Evolutionary conservation across 371 early-diverging fungal species (phyloP).

Genomic region (Entomophthora muscae): DNA sequence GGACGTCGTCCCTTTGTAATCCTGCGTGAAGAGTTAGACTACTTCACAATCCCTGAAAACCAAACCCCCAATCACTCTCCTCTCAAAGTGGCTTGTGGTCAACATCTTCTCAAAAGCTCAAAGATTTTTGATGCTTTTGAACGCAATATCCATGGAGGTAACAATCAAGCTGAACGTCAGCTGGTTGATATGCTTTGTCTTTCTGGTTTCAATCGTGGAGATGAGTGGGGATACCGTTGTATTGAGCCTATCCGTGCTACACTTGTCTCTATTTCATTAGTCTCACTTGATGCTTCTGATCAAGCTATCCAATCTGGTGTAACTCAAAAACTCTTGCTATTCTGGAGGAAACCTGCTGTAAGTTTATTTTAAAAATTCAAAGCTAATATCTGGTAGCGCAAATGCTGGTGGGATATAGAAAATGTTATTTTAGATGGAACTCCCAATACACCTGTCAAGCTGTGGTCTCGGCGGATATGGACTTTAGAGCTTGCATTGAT

Average conservation of each 20-base stretch:
- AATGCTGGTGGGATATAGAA: slow-evolving; percentile 77
- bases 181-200: slow-evolving; percentile 75
- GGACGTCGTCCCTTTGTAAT: slow-evolving; percentile 34
- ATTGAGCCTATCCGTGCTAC: slow-evolving; percentile 46
- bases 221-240: slow-evolving; percentile 59
- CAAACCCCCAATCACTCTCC: slow-evolving; percentile 17
- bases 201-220: slow-evolving; percentile 53
- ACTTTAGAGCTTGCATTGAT: slow-evolving; percentile 62
- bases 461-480: slow-evolving; percentile 76
- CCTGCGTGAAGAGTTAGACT: slow-evolving; percentile 39
- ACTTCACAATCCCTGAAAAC: slow-evolving; percentile 29
- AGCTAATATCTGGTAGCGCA: slow-evolving; percentile 24
- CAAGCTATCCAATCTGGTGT: slow-evolving; percentile 54
- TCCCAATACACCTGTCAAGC: slow-evolving; percentile 33
- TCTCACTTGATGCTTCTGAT: slow-evolving; percentile 50
- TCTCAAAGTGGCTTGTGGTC: slow-evolving; percentile 41
- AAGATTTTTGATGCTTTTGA: slow-evolving; percentile 61
- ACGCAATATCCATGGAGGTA: slow-evolving; percentile 31
- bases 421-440: slow-evolving; percentile 34
- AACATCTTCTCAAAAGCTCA: slow-evolving; percentile 35
- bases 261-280: slow-evolving; percentile 48
- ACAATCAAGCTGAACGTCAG: slow-evolving; percentile 63
- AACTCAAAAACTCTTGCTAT: slow-evolving; percentile 58
- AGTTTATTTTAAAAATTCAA: slow-evolving; percentile 8
- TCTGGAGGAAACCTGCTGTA: slow-evolving; percentile 75